A percentile compares a stretch with the other conserved stretches of the same genome.
Evolutionary conservation across 371 early-diverging fungal genomes (phyloP).

Genomic region (Rhizopus sp.): DNA sequence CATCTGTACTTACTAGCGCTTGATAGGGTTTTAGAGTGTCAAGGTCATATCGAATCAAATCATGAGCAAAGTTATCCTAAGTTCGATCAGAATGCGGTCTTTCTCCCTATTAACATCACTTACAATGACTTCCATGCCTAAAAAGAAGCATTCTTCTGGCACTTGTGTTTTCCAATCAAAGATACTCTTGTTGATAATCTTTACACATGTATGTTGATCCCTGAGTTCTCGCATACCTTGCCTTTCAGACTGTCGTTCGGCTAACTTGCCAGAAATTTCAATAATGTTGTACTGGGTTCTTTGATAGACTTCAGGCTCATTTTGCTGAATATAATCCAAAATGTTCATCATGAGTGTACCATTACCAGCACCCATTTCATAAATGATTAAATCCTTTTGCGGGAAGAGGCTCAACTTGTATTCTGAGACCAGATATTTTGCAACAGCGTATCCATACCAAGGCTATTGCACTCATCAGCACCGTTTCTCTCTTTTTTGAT

Average conservation of each 20-base stretch:
- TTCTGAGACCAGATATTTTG: slow-evolving; percentile 83
- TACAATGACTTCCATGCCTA: slow-evolving; percentile 93
- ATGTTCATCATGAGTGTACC: slow-evolving; percentile 95
- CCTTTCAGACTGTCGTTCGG: slow-evolving; percentile 68
- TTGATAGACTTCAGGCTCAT: slow-evolving; percentile 80
- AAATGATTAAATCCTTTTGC: slow-evolving; percentile 76
- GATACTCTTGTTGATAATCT: slow-evolving; percentile 86
- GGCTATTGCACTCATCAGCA: slow-evolving; percentile 52
- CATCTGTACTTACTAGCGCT: slow-evolving; percentile 80
- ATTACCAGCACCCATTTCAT: slow-evolving; percentile 97
- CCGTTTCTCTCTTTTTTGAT: neutral
- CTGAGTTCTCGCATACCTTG: slow-evolving; percentile 48
- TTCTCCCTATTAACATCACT: slow-evolving; percentile 20
- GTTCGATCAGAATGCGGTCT: neutral
- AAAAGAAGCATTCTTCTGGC: slow-evolving; percentile 79
- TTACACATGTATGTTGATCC: slow-evolving; percentile 61
- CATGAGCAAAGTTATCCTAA: slow-evolving; percentile 95
- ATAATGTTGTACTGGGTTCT: slow-evolving; percentile 86
- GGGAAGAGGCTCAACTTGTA: slow-evolving; percentile 66
- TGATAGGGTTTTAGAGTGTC: slow-evolving; percentile 74
- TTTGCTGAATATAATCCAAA: slow-evolving; percentile 79
- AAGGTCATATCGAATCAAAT: slow-evolving; percentile 85
- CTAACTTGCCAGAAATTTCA: slow-evolving; percentile 87
- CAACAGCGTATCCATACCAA: slow-evolving; percentile 91
- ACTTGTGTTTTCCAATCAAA: slow-evolving; percentile 88